These are phyloP conservation scores for Oldenlandia corymbosa DNA, from an alignment of 257 asterid species.

Conservation along the genomic window DNA sequence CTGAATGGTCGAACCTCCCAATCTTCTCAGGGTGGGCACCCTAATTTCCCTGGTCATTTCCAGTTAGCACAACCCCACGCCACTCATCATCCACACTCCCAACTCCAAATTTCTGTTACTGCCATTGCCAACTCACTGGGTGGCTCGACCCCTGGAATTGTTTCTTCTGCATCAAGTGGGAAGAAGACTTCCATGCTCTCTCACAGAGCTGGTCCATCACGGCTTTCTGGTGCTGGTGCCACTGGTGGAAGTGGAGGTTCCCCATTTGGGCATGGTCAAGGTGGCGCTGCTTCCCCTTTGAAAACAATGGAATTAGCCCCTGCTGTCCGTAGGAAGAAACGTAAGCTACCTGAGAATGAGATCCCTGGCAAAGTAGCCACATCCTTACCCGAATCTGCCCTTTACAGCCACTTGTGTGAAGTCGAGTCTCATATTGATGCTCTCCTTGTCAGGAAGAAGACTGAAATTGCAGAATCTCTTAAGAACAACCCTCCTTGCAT, in stretches of 20 bases:
- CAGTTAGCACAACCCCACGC: conserved; percentile 45
- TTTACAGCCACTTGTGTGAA: conserved; percentile 69
- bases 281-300: conserved; percentile 61
- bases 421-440: conserved; percentile 70
- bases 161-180: conserved; percentile 28
- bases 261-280: conserved; percentile 42
- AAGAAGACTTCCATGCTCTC: conserved; percentile 35
- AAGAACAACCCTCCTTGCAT: conserved; percentile 25
- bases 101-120: too few species aligned
- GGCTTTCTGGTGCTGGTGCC: conserved; percentile 47
- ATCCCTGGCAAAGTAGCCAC: conserved; percentile 62
- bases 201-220: conserved; percentile 66
- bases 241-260: conserved; percentile 15
- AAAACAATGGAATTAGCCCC: conserved; percentile 93
- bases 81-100: conserved; percentile 24
- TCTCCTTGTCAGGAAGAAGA: conserved; percentile 60
- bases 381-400: conserved; percentile 69
- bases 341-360: conserved; percentile 53
- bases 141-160: conserved; percentile 38
- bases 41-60: conserved; percentile 64
- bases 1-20: conserved; percentile 38
- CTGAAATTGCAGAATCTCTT: conserved; percentile 34
- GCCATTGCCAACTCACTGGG: conserved; percentile 41
- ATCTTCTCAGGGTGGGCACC: conserved; percentile 34
- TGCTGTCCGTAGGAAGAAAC: conserved; percentile 62